phyloP scores from a whole-genome alignment of 768 basidiomycete species.

The Russula olivacea region DNA sequence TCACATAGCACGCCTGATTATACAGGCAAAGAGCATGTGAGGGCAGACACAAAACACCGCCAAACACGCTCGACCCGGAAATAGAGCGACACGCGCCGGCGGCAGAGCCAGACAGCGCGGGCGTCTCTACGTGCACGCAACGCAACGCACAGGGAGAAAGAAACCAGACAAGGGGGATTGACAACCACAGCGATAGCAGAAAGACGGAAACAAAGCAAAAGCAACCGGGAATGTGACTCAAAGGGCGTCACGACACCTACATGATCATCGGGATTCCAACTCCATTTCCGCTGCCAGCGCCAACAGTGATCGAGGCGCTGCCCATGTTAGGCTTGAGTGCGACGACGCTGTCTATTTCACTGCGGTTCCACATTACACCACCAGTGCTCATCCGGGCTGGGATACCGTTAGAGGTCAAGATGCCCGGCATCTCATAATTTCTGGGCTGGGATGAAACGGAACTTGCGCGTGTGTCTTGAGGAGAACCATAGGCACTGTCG shows the following conservation, averaged over 20 bases:
- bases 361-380: constrained; percentile 28
- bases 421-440: constrained; percentile 35
- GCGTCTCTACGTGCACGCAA: constrained; percentile 12
- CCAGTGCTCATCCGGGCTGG: constrained; percentile 27
- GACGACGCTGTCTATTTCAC: constrained; percentile 32
- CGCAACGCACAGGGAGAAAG: constrained; percentile 5
- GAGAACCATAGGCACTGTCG: constrained; percentile 33
- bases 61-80: not conserved
- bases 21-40: constrained; percentile 6
- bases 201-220: not conserved
- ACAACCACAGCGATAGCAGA: constrained; percentile 12
- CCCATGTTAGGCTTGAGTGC: constrained; percentile 33
- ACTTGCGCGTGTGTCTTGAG: constrained; percentile 26
- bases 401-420: constrained; percentile 21
- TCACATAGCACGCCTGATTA: constrained; percentile 4
- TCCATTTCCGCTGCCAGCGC: constrained; percentile 35
- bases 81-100: not conserved
- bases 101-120: not conserved
- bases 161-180: constrained; percentile 2
- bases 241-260: constrained; percentile 19
- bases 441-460: constrained; percentile 29
- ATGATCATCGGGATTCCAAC: constrained; percentile 38
- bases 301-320: constrained; percentile 34
- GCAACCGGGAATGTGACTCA: not conserved
- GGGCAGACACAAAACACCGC: constrained; percentile 7